Conservation (phyloP, 2,329 filamentous ascomycete species). For the Emmonsiellopsis sp. region DNA sequence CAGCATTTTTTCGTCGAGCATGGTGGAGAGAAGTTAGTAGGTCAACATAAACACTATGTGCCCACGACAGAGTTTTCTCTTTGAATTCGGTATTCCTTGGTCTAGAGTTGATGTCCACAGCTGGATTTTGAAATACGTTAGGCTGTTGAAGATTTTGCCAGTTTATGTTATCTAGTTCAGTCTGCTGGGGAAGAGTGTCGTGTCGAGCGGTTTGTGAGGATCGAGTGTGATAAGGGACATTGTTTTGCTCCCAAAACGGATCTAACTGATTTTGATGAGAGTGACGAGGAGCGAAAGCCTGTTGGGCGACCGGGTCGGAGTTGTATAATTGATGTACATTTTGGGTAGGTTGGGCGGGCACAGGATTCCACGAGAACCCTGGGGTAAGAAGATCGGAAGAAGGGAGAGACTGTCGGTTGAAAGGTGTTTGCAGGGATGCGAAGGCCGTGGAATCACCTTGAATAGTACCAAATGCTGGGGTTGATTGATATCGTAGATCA, state of each 20-base stretch:
- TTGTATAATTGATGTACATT: slow-evolving; percentile 12
- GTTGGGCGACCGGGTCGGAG: slow-evolving; percentile 23
- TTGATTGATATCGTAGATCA: slow-evolving; percentile 35
- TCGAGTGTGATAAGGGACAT: slow-evolving; percentile 19
- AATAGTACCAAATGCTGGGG: slow-evolving; percentile 16
- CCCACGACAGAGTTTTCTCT: slow-evolving; percentile 59
- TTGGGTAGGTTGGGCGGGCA: slow-evolving; percentile 14
- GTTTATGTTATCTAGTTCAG: slow-evolving; percentile 13
- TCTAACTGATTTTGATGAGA: slow-evolving; percentile 6
- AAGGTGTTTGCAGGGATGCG: slow-evolving; percentile 21
- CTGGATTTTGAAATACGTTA: slow-evolving; percentile 15
- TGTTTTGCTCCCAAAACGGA: slow-evolving; percentile 17
- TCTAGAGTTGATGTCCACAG: slow-evolving; percentile 15
- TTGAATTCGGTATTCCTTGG: slow-evolving; percentile 48
- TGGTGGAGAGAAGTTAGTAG: slow-evolving; percentile 58
- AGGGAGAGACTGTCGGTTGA: slow-evolving; percentile 20
- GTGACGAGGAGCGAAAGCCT: slow-evolving; percentile 26
- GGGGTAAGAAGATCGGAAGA: slow-evolving; percentile 19
- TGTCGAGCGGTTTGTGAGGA: slow-evolving; percentile 10
- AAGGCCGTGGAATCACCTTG: slow-evolving; percentile 19
- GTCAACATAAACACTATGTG: slow-evolving; percentile 65
- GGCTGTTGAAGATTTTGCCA: slow-evolving; percentile 16
- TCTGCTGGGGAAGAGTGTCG: not conserved
- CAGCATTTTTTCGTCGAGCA: slow-evolving; percentile 37
- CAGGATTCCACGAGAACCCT: slow-evolving; percentile 25